Evolutionary conservation across 2,329 filamentous ascomycete species (phyloP), one percentile per base, ranked within the genome.

Genomic region (Aspergillus fumigatus): DNA sequence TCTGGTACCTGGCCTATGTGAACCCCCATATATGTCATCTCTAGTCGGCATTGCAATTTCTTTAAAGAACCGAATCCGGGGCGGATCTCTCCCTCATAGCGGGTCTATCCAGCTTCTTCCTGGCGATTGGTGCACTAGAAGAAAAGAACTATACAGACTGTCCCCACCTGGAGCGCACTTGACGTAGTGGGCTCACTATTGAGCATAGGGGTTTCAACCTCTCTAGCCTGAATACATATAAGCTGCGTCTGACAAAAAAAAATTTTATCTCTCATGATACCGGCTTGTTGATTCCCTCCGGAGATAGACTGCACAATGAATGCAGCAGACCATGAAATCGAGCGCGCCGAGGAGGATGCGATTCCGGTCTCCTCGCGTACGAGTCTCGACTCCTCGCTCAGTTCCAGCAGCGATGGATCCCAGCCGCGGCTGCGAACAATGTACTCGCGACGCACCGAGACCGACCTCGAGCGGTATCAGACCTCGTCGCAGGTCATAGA

Each of bases 391-490:
- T 38, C 32, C 41, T 45, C 41, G 8, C 23, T 11, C 41, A 23
- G 1, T 14, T 45, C 41, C n/a, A 45, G 41, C 41, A 45, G 41
- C 41, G 41, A 45, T 4, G n/a, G 14, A 19, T 45, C 41, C 10
- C n/a, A 45, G 21, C 58, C 63, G 7, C 64, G 63, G 52, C 52
- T 71, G 10, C 64, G 65, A 32, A 57, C 64, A 11, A 50, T 71
- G 14, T 68, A 68, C 43, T 70, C 68, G 27, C 67, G 68, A 32
- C 66, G 64, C 29, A 71, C 68, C 27, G 68, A 71, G 50, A 32
- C 68, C 14, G 68, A 71, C 40, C 53, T 71, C 23, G 68, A 71
- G 53, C 68, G 68, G 45, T 66, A 64, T 27, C 59, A 62, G 40
- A 63, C 68, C 10, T 47, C 54, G 1, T 70, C 68, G 1, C 61